phyloP scores from a whole-genome alignment of 1,284 basidiomycete genomes.

The Apiotrichum porosum region DNA sequence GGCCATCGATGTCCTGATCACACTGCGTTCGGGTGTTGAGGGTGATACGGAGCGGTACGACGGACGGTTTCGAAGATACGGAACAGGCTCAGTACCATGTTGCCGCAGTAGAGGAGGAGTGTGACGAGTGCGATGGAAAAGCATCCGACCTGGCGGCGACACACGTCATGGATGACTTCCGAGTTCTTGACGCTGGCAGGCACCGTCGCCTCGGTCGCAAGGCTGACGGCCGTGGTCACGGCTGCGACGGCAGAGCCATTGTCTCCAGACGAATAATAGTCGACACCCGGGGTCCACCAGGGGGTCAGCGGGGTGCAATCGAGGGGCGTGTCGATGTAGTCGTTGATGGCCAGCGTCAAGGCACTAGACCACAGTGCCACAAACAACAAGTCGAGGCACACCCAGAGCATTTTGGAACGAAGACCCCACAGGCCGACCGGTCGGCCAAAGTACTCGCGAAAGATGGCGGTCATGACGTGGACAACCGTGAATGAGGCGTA shows the following conservation, averaged over 20 bases:
- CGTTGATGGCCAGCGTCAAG: slow-evolving; percentile 53
- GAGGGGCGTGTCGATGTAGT: slow-evolving; percentile 55
- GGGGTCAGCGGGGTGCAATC: slow-evolving; percentile 46
- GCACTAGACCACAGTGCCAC: slow-evolving; percentile 47
- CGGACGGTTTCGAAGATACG: slow-evolving; percentile 52
- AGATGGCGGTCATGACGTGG: slow-evolving; percentile 51
- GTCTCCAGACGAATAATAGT: slow-evolving; percentile 5
- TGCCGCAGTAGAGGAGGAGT: slow-evolving; percentile 45
- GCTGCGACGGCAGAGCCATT: background rate
- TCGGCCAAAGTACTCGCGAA: slow-evolving; percentile 54
- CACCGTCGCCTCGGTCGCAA: background rate
- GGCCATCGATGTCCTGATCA: no score
- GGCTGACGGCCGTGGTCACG: background rate
- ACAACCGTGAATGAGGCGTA: slow-evolving; percentile 52
- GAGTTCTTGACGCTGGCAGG: background rate
- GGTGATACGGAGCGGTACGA: slow-evolving; percentile 29
- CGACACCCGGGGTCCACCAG: slow-evolving; percentile 33
- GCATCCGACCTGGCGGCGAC: slow-evolving; percentile 46
- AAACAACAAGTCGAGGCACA: slow-evolving; percentile 52
- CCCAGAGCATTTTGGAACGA: slow-evolving; percentile 51
- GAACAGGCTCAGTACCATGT: slow-evolving; percentile 51
- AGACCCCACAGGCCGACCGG: slow-evolving; percentile 57
- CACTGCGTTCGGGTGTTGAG: no score
- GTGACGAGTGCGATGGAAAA: slow-evolving; percentile 43
- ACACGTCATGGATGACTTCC: slow-evolving; percentile 14